Evolutionary conservation across 2,329 filamentous ascomycete species (phyloP).

Genomic region (Mariannaea sp.): DNA sequence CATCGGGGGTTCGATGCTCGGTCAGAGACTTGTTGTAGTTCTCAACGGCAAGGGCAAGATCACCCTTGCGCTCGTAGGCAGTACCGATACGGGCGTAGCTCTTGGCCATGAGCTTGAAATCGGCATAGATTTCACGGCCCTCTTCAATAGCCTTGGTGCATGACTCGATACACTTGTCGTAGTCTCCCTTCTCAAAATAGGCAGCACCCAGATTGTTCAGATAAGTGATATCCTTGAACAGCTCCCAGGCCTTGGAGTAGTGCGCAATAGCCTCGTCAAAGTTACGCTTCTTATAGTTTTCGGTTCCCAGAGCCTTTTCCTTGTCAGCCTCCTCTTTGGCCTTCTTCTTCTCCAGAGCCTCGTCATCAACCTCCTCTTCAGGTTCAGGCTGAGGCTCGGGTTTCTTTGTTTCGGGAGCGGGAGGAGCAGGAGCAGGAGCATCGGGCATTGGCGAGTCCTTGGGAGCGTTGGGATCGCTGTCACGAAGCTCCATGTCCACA

Average conservation of each 20-base stretch:
- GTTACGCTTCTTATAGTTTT: slow-evolving; percentile 97
- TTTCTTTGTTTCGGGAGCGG: slow-evolving; percentile 44
- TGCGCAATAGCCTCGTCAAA: slow-evolving; percentile 94
- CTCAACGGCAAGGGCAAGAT: slow-evolving; percentile 78
- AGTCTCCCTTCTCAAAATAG: slow-evolving; percentile 95
- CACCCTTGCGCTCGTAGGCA: slow-evolving; percentile 89
- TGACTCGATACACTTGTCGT: slow-evolving; percentile 80
- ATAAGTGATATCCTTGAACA: slow-evolving; percentile 95
- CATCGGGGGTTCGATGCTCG: slow-evolving; percentile 94
- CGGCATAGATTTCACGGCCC: slow-evolving; percentile 85
- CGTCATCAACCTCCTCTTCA: slow-evolving; percentile 78
- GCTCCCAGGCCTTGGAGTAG: slow-evolving; percentile 93
- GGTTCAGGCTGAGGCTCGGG: slow-evolving; percentile 63
- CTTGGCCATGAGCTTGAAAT: slow-evolving; percentile 99
- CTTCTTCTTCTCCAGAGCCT: slow-evolving; percentile 81
- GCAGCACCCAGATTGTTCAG: slow-evolving; percentile 95
- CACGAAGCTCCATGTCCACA: slow-evolving; percentile 75
- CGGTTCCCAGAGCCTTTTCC: slow-evolving; percentile 92
- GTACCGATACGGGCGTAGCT: slow-evolving; percentile 94
- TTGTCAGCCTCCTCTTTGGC: slow-evolving; percentile 92
- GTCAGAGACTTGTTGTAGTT: slow-evolving; percentile 94
- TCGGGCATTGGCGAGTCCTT: slow-evolving; percentile 79
- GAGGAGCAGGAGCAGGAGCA: slow-evolving; percentile 52
- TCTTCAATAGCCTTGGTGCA: slow-evolving; percentile 90
- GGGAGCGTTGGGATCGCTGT: slow-evolving; percentile 42